Percentiles rank a stretch among this genome's conserved stretches.
phyloP scores from a whole-genome alignment of 2,329 filamentous ascomycete species.

The Phyllosticta citribraziliensis region DNA sequence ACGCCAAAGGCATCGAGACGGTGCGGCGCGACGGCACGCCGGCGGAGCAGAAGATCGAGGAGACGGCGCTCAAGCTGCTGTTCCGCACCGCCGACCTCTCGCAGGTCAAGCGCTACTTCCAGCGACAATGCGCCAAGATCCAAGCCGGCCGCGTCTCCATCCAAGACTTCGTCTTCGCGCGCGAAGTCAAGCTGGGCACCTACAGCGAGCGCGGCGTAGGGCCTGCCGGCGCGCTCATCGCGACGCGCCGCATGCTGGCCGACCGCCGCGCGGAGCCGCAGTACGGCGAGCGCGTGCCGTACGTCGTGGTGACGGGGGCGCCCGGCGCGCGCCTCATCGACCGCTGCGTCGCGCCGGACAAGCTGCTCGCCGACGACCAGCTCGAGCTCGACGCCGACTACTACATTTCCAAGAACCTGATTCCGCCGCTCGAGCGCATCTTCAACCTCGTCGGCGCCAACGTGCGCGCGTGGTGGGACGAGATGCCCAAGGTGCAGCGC shows the following conservation, averaged over 20 bases:
- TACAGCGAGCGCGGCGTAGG: conserved; percentile 74
- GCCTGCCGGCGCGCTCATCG: conserved; percentile 82
- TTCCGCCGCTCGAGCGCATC: conserved; percentile 89
- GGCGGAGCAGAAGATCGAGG: conserved; percentile 92
- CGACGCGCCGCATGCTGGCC: conserved; percentile 72
- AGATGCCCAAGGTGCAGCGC: conserved; percentile 86
- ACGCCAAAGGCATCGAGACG: conserved; percentile 97
- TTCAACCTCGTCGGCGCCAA: conserved; percentile 94
- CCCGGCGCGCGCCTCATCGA: conserved; percentile 80
- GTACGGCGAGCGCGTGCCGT: conserved; percentile 89
- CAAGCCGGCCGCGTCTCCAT: conserved; percentile 81
- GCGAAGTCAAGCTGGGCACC: conserved; percentile 80
- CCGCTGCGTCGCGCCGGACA: conserved; percentile 80
- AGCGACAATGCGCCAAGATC: conserved; percentile 82
- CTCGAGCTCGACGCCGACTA: conserved; percentile 86
- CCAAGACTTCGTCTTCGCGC: conserved; percentile 92
- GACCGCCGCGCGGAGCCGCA: conserved; percentile 85
- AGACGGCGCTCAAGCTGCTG: conserved; percentile 77
- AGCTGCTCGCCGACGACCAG: conserved; percentile 65
- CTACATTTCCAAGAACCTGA: conserved; percentile 92
- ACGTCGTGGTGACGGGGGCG: conserved; percentile 82
- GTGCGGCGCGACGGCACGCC: conserved; percentile 91
- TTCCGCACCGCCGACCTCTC: conserved; percentile 87
- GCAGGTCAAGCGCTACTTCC: conserved; percentile 82
- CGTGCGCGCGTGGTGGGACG: conserved; percentile 83